Conservation (phyloP, 768 basidiomycete genomes). For the Phylloporus sp. region DNA sequence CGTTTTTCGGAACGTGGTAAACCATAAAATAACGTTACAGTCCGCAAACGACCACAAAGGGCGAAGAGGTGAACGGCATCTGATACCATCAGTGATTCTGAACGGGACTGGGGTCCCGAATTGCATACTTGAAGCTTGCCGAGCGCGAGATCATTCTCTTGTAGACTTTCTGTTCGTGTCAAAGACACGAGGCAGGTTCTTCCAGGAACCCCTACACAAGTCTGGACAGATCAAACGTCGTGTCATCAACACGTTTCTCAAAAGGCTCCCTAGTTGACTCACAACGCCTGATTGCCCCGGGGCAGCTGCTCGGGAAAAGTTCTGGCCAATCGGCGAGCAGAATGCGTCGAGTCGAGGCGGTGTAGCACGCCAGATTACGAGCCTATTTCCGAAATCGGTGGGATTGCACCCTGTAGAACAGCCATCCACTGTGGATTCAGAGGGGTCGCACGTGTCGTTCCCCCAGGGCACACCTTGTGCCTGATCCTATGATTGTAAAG, state of each 20-base stretch:
- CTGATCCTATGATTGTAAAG: neutral
- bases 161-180: slow-evolving; percentile 31
- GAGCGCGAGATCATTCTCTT: slow-evolving; percentile 49
- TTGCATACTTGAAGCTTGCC: slow-evolving; percentile 28
- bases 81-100: neutral
- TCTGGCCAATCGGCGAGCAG: slow-evolving; percentile 57
- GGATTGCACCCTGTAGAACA: slow-evolving; percentile 39
- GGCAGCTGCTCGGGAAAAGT: neutral
- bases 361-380: slow-evolving; percentile 1
- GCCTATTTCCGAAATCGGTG: slow-evolving; percentile 27
- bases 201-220: slow-evolving; percentile 34
- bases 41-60: too few species aligned
- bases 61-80: too few species aligned
- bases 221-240: slow-evolving; percentile 46
- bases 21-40: too few species aligned
- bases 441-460: slow-evolving; percentile 35
- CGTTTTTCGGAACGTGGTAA: too few species aligned
- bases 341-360: neutral
- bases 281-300: neutral
- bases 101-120: neutral
- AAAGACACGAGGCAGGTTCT: neutral
- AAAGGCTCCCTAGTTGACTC: neutral
- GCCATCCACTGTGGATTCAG: neutral
- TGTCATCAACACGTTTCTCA: slow-evolving; percentile 28
- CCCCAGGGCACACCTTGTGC: slow-evolving; percentile 38